Evolutionary conservation across 176 grass and related monocot genomes (phyloP).

Genomic region (Lolium multiflorum): DNA sequence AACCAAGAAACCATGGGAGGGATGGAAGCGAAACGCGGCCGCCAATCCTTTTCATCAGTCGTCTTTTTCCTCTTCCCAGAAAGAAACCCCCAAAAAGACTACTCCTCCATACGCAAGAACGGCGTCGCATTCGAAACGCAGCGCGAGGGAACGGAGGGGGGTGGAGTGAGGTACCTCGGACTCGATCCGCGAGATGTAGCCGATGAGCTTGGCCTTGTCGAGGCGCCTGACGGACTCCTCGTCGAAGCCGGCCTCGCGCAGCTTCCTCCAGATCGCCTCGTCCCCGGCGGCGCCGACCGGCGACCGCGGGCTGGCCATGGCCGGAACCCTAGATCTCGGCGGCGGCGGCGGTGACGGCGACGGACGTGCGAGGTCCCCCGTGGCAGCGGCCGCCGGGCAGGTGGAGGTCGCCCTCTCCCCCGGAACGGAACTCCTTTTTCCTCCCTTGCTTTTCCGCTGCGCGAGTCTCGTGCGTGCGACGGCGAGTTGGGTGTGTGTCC

Average conservation of each 20-base stretch:
- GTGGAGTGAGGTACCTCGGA: slow-evolving; percentile 58
- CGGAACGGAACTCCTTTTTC: neutral
- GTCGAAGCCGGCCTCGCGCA: slow-evolving; percentile 78
- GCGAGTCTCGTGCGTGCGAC: neutral
- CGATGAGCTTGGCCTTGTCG: slow-evolving; percentile 76
- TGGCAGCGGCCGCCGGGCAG: slow-evolving; percentile 18
- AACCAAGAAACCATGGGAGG: slow-evolving; percentile 6
- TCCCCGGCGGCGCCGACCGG: slow-evolving; percentile 35
- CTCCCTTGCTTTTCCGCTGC: neutral
- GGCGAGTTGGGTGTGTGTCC: neutral
- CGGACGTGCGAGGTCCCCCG: slow-evolving; percentile 24
- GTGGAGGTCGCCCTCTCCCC: slow-evolving; percentile 54
- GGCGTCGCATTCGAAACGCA: neutral
- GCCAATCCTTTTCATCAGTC: neutral
- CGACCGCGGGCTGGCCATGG: slow-evolving; percentile 77
- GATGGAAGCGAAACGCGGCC: neutral
- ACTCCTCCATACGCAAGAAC: neutral
- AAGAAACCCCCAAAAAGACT: slow-evolving; percentile 9
- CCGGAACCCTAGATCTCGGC: slow-evolving; percentile 70
- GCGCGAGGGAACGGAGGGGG: too few relatives aligned
- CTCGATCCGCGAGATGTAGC: slow-evolving; percentile 81
- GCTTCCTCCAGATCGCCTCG: slow-evolving; percentile 90
- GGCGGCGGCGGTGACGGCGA: neutral
- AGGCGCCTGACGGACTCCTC: slow-evolving; percentile 77
- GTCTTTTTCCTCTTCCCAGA: neutral